Evolutionary conservation across 768 basidiomycete genomes (phyloP).

Genomic region (Trametes cingulata): DNA sequence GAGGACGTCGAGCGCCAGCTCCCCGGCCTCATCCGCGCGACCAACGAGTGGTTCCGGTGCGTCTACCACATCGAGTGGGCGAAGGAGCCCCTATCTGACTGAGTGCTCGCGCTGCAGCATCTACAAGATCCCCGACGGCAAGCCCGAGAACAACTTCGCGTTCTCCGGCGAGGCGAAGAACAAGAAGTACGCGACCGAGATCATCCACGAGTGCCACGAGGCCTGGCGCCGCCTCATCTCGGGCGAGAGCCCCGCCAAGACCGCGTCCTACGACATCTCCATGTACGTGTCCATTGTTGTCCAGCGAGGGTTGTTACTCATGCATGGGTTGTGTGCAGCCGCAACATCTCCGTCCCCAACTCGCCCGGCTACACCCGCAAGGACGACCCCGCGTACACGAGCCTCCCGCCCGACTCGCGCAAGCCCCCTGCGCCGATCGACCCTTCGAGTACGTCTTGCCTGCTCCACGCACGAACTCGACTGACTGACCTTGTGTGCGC

Average conservation of each 20-base stretch:
- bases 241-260: slow-evolving; percentile 78
- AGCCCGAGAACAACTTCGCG: slow-evolving; percentile 97
- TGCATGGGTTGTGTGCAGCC: slow-evolving; percentile 44
- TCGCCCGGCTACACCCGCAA: slow-evolving; percentile 68
- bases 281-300: slow-evolving; percentile 57
- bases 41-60: slow-evolving; percentile 98
- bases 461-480: neutral
- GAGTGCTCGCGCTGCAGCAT: slow-evolving; percentile 50
- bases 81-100: slow-evolving; percentile 2
- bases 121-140: slow-evolving; percentile 95
- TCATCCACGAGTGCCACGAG: slow-evolving; percentile 98
- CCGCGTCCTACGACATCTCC: slow-evolving; percentile 70
- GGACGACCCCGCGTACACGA: slow-evolving; percentile 62
- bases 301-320: neutral
- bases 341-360: slow-evolving; percentile 75
- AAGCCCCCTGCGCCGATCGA: slow-evolving; percentile 88
- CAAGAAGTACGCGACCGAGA: slow-evolving; percentile 99
- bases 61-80: neutral
- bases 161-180: slow-evolving; percentile 99
- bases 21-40: slow-evolving; percentile 93
- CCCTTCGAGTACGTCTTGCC: slow-evolving; percentile 67
- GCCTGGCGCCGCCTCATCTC: slow-evolving; percentile 93
- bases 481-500: neutral
- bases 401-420: slow-evolving; percentile 76
- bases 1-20: slow-evolving; percentile 99